These are phyloP conservation scores for Trypanosoma boissoni DNA, from an alignment of 208 protist genomes.

Conservation along the genomic window DNA sequence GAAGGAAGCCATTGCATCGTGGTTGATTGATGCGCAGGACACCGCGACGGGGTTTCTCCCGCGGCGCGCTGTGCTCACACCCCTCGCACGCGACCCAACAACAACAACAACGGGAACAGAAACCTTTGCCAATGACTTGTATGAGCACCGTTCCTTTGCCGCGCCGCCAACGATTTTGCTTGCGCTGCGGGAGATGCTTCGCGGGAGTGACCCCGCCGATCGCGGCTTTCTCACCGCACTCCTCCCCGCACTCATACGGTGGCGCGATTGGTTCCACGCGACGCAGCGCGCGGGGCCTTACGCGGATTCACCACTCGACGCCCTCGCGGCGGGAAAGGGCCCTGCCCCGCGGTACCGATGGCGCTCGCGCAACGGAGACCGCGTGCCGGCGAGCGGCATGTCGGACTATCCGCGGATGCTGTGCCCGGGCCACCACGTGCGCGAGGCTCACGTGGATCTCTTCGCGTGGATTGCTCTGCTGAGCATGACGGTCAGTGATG, in stretches of 20 bases:
- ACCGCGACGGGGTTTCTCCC: constrained; percentile 67
- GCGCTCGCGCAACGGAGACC: constrained; percentile 56
- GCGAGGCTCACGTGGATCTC: constrained; percentile 79
- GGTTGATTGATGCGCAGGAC: constrained; percentile 69
- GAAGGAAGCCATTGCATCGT: constrained; percentile 71
- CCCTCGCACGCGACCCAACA: constrained; percentile 36
- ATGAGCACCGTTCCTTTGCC: constrained; percentile 53
- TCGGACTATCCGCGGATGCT: constrained; percentile 71
- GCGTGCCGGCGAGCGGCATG: constrained; percentile 73
- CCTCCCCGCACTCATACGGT: constrained; percentile 51
- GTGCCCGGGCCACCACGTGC: constrained; percentile 43
- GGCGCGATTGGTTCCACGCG: constrained; percentile 70
- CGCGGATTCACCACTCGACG: constrained; percentile 9
- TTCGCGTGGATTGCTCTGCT: constrained; percentile 81
- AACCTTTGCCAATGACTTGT: constrained; percentile 36
- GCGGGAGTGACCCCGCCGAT: constrained; percentile 45
- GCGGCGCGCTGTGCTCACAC: constrained; percentile 36
- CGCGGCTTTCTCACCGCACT: constrained; percentile 45
- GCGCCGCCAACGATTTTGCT: constrained; percentile 67
- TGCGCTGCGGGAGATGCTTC: constrained; percentile 55
- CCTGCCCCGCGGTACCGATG: constrained; percentile 62
- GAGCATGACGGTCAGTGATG: constrained; percentile 49
- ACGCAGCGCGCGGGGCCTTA: constrained; percentile 50
- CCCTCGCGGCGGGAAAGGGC: not conserved
- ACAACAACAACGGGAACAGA: too few relatives aligned